A percentile compares a stretch with the other conserved stretches of the same genome.
These are phyloP conservation scores for Suhomyces taliae DNA, from an alignment of 1,139 yeast species.

Conservation along the genomic window DNA sequence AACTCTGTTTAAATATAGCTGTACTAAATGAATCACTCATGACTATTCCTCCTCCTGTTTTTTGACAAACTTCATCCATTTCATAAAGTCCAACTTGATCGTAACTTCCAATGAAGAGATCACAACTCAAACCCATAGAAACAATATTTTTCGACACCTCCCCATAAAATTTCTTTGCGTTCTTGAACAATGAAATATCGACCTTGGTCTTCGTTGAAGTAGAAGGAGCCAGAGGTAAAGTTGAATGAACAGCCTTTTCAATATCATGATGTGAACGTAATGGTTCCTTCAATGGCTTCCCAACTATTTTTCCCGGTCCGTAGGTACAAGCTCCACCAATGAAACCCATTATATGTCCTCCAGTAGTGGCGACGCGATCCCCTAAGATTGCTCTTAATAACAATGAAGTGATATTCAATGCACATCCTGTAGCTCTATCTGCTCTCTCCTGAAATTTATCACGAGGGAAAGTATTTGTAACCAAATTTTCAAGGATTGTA, in stretches of 20 bases:
- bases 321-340: slow-evolving; percentile 58
- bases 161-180: slow-evolving; percentile 45
- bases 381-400: slow-evolving; percentile 48
- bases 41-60: slow-evolving; percentile 63
- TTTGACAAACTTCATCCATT: slow-evolving; percentile 58
- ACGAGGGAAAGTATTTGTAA: slow-evolving; percentile 54
- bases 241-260: slow-evolving; percentile 39
- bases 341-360: slow-evolving; percentile 62
- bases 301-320: slow-evolving; percentile 59
- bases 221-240: slow-evolving; percentile 28
- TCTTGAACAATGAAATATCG: slow-evolving; percentile 32
- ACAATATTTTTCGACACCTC: slow-evolving; percentile 41
- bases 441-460: slow-evolving; percentile 48
- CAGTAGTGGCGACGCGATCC: slow-evolving; percentile 36
- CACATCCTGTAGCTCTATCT: slow-evolving; percentile 64
- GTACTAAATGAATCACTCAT: slow-evolving; percentile 66
- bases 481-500: slow-evolving; percentile 52
- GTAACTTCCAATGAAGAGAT: slow-evolving; percentile 61
- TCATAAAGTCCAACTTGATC: slow-evolving; percentile 68
- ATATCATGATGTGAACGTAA: slow-evolving; percentile 62
- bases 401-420: slow-evolving; percentile 59
- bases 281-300: slow-evolving; percentile 49
- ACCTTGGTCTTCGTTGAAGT: slow-evolving; percentile 32
- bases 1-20: slow-evolving; percentile 65
- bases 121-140: slow-evolving; percentile 52